Evolutionary conservation across 306 rosid species (phyloP).

Genomic region (Citrullus amarus): DNA sequence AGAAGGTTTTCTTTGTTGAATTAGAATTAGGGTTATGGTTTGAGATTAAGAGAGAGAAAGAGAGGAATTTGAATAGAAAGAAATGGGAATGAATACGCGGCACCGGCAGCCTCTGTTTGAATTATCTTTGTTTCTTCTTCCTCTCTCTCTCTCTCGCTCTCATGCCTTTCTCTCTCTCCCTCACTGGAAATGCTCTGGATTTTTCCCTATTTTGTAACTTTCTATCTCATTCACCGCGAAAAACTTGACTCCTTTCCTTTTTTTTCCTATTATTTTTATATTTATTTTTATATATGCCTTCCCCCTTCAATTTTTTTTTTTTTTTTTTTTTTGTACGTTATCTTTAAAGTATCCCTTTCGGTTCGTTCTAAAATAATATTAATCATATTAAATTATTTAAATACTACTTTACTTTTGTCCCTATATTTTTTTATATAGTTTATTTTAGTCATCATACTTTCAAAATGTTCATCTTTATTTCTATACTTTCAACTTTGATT

Average conservation of each 20-base stretch:
- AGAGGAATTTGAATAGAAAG: not conserved
- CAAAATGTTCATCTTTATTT: too few relatives aligned
- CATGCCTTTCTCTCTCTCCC: not conserved
- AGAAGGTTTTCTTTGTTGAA: not conserved
- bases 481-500: too few relatives aligned
- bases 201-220: not conserved
- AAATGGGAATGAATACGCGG: not conserved
- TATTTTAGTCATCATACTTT: too few relatives aligned
- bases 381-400: too few relatives aligned
- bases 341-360: too few relatives aligned
- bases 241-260: not conserved
- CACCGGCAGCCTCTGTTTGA: slow-evolving; percentile 1
- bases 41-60: not conserved
- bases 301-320: not conserved
- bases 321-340: too few relatives aligned
- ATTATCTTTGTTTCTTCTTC: too few relatives aligned
- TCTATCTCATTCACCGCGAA: not conserved
- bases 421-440: too few relatives aligned
- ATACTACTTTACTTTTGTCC: too few relatives aligned
- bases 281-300: not conserved
- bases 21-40: not conserved
- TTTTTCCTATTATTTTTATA: too few relatives aligned
- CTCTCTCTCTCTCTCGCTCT: not conserved
- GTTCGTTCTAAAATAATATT: too few relatives aligned
- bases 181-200: not conserved